phyloP scores from a whole-genome alignment of 306 rosid genomes.

The Delonix regia region DNA sequence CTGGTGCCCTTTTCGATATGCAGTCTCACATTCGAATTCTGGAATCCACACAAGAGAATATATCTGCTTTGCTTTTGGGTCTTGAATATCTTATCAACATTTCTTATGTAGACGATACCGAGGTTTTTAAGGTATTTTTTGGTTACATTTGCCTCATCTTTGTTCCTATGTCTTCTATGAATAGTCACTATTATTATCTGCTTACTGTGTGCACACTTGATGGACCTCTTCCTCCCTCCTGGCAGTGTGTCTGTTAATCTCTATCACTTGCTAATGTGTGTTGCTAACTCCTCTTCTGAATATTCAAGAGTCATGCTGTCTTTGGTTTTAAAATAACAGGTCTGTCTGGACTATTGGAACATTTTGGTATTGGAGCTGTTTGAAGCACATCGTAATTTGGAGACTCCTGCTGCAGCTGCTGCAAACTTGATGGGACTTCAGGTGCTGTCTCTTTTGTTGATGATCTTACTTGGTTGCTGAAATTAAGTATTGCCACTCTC shows the following conservation, averaged over 20 bases:
- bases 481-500: background rate
- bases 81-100: slow-evolving; percentile 95
- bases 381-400: slow-evolving; percentile 51
- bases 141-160: background rate
- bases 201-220: background rate
- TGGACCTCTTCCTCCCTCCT: background rate
- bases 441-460: slow-evolving; percentile 57
- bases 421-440: slow-evolving; percentile 58
- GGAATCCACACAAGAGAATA: slow-evolving; percentile 78
- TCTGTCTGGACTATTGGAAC: slow-evolving; percentile 98
- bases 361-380: slow-evolving; percentile 76
- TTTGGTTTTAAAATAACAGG: slow-evolving; percentile 52
- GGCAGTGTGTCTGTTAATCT: background rate
- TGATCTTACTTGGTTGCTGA: slow-evolving; percentile 40
- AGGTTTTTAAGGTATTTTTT: slow-evolving; percentile 83
- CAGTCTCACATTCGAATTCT: slow-evolving; percentile 85
- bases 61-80: slow-evolving; percentile 75
- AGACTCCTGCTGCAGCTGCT: slow-evolving; percentile 46
- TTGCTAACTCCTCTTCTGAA: slow-evolving; percentile 1
- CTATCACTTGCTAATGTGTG: slow-evolving; percentile 10
- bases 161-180: background rate
- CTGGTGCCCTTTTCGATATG: slow-evolving; percentile 21
- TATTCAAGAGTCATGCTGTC: background rate
- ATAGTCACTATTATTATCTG: background rate
- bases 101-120: slow-evolving; percentile 94